These are phyloP conservation scores for Geotrichum reessii DNA, from an alignment of 1,139 yeast genomes.

Conservation along the genomic window DNA sequence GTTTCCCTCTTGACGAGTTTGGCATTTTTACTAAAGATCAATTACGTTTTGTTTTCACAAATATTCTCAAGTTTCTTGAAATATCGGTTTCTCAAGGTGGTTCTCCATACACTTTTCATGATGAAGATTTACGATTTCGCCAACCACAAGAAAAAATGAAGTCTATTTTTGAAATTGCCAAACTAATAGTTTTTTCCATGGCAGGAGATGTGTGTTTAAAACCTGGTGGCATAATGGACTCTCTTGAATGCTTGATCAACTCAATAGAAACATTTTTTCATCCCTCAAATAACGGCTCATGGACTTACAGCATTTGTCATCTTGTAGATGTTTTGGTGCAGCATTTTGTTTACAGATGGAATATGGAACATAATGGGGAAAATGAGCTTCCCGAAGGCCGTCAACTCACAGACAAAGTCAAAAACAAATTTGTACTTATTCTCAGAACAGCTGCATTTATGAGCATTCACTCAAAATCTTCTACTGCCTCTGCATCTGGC, in stretches of 20 bases:
- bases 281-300: conserved; percentile 83
- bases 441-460: conserved; percentile 54
- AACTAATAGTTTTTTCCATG: conserved; percentile 60
- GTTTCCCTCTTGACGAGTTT: conserved; percentile 39
- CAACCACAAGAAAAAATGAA: conserved; percentile 27
- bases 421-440: conserved; percentile 49
- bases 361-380: conserved; percentile 33
- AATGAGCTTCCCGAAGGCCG: conserved; percentile 40
- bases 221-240: conserved; percentile 48
- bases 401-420: conserved; percentile 44
- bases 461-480: conserved; percentile 75
- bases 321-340: conserved; percentile 44
- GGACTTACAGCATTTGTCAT: conserved; percentile 71
- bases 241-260: conserved; percentile 52
- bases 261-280: conserved; percentile 82
- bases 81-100: conserved; percentile 39
- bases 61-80: conserved; percentile 35
- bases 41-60: conserved; percentile 51
- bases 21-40: conserved; percentile 66
- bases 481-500: conserved; percentile 54
- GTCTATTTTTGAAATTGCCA: conserved; percentile 41
- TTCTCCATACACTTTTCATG: conserved; percentile 32
- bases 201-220: conserved; percentile 39
- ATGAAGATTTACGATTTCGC: conserved; percentile 25
- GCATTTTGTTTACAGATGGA: conserved; percentile 35